These are phyloP conservation scores for Selaginella tamariscina DNA, from an alignment of 75 land plant genomes.

Conservation along the genomic window DNA sequence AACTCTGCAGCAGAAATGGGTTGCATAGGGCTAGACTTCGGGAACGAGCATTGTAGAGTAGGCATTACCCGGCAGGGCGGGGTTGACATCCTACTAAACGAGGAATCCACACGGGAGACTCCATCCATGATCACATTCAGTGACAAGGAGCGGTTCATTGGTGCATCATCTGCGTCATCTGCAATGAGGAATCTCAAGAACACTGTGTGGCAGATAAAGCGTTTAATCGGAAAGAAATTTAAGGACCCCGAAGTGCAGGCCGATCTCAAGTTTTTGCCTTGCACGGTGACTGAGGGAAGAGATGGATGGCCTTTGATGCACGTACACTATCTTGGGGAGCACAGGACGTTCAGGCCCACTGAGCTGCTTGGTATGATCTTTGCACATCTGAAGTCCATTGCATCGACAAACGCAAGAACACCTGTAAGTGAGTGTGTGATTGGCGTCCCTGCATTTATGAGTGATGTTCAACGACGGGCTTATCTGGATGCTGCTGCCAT, in stretches of 20 bases:
- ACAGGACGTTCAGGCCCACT: constrained; percentile 52
- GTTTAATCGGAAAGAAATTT: constrained; percentile 41
- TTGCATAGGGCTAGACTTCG: constrained; percentile 64
- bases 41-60: constrained; percentile 65
- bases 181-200: constrained; percentile 50
- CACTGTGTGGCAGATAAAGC: constrained; percentile 56
- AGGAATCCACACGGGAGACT: constrained; percentile 48
- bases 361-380: constrained; percentile 74
- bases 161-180: constrained; percentile 48
- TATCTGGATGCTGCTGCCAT: constrained; percentile 75
- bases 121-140: constrained; percentile 46
- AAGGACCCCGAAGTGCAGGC: constrained; percentile 42
- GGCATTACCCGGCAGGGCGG: constrained; percentile 59
- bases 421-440: constrained; percentile 76
- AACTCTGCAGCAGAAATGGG: constrained; percentile 28
- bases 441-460: constrained; percentile 74
- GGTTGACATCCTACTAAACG: constrained; percentile 68
- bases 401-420: constrained; percentile 59
- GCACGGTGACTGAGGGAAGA: constrained; percentile 49
- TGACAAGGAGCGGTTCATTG: constrained; percentile 59
- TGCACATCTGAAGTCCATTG: constrained; percentile 58
- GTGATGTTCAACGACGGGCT: constrained; percentile 68
- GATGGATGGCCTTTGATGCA: constrained; percentile 58
- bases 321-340: constrained; percentile 48
- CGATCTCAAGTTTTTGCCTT: constrained; percentile 47